Base-by-base conservation (phyloP, 495 filamentous ascomycete genomes). In the Daldinia concentrica region DNA sequence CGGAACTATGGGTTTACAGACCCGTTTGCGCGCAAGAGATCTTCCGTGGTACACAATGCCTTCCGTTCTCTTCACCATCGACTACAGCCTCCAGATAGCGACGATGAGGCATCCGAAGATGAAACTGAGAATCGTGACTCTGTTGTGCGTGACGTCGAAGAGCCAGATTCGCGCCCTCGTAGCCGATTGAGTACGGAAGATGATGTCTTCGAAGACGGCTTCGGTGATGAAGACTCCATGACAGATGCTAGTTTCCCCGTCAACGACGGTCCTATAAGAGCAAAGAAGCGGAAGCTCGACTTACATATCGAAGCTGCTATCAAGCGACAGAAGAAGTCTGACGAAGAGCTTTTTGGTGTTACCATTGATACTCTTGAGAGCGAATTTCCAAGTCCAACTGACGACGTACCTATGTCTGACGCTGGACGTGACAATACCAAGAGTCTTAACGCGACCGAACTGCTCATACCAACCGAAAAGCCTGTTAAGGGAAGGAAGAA, bases 91-190 rank as follows among this genome's bases (percentile, higher is more conserved):
- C 78, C 81, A 26, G 89, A 90, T 65, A 88, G 84, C 14, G 88
- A 90, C 52, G 84, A 87, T 45, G 87, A 90, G 66, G 83, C 76
- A 22, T 84, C 83, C 2, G 83, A 84, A 36, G 82, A 83, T 50
- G 83, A 84, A 58, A 74, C 71, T 1, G 81, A 82, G 57, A 79
- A 79, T 55, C 78, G 82, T 22, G 77, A 78, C 19, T 90, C 91
- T 30, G 77, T 90, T 26, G 86, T 85, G 6, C 82, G 89, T 54
- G 92, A 95, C 71, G 93, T 90, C 0, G 92, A 95, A 74, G 93
- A 95, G 63, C 87, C 88, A 55, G 93, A 95, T 52, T 96, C 93
- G 63, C 84, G 92, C 17, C 90, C 93, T 15, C 82, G 89, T 12
- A 97, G 93, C 76, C 90, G 91, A 11, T 88, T 92, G 84, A 91